phyloP scores from a whole-genome alignment of 2,329 filamentous ascomycete genomes.

The Ceratocystis ficicola region DNA sequence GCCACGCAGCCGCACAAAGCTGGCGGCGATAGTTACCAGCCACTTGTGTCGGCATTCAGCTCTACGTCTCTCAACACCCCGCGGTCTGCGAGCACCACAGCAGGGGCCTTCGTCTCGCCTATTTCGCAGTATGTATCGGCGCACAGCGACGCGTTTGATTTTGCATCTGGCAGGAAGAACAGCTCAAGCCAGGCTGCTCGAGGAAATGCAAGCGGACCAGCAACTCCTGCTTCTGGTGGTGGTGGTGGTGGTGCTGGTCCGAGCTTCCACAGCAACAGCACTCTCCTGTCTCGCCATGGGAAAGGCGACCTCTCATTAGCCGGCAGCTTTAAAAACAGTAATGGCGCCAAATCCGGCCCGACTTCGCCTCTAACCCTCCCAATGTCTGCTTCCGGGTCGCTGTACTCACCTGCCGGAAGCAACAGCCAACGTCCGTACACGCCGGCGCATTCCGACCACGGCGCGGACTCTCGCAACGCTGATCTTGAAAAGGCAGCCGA shows the following conservation, averaged over 20 bases:
- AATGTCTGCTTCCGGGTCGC: background rate
- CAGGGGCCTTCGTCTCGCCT: background rate
- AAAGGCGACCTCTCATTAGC: background rate
- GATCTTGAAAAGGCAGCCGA: constrained; percentile 12
- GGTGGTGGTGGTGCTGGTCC: background rate
- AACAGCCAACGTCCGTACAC: background rate
- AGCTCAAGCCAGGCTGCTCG: background rate
- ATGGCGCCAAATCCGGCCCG: background rate
- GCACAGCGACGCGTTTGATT: background rate
- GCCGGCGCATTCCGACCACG: background rate
- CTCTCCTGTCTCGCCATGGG: constrained; percentile 5
- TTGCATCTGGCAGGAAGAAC: background rate
- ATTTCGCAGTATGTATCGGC: constrained; percentile 3
- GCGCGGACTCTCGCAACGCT: background rate
- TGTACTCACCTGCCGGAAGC: background rate
- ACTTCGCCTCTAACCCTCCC: background rate
- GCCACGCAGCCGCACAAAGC: background rate
- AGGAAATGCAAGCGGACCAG: background rate
- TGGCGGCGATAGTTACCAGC: constrained; percentile 8
- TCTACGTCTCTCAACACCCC: constrained; percentile 14
- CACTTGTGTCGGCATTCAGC: constrained; percentile 16
- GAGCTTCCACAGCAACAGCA: background rate
- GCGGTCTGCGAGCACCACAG: constrained; percentile 8
- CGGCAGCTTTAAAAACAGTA: background rate
- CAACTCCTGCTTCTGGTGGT: background rate